Percentiles rank a stretch among this genome's conserved stretches.
Conservation (phyloP, 164 flowering plant genomes). For the Piper longum region DNA sequence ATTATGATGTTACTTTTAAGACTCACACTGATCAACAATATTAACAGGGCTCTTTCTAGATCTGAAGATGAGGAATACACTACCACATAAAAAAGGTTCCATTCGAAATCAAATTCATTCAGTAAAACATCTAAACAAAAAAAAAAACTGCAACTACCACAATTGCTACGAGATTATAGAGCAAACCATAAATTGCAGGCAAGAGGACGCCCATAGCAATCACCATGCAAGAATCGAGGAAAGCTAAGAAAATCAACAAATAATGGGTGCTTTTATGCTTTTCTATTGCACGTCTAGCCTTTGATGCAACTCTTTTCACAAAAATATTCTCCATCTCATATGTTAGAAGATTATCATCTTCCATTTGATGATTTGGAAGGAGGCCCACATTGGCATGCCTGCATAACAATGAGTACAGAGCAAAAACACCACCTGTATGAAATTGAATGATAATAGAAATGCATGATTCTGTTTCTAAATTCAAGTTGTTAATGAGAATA, state of each 20-base stretch:
- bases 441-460: neutral
- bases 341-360: too few relatives aligned
- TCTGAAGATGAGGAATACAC: slow-evolving; percentile 45
- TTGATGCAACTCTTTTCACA: slow-evolving; percentile 22
- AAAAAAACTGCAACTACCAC: neutral
- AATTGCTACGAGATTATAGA: neutral
- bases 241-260: slow-evolving; percentile 40
- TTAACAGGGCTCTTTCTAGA: slow-evolving; percentile 30
- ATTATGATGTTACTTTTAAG: neutral
- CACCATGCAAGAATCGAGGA: slow-evolving; percentile 56
- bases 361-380: slow-evolving; percentile 29
- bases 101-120: neutral
- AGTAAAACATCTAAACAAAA: neutral
- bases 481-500: neutral
- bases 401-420: slow-evolving; percentile 53
- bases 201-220: slow-evolving; percentile 48
- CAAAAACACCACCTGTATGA: slow-evolving; percentile 58
- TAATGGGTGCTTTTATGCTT: slow-evolving; percentile 36
- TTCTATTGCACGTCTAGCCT: slow-evolving; percentile 38
- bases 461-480: neutral
- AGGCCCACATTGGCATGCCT: slow-evolving; percentile 54
- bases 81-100: slow-evolving; percentile 8
- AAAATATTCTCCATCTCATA: slow-evolving; percentile 13
- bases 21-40: slow-evolving; percentile 19
- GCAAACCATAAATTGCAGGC: slow-evolving; percentile 56